Evolutionary conservation across 202 grass and related monocot genomes (phyloP), one percentile per base, ranked within the genome.

Genomic region (Musa balbisiana): DNA sequence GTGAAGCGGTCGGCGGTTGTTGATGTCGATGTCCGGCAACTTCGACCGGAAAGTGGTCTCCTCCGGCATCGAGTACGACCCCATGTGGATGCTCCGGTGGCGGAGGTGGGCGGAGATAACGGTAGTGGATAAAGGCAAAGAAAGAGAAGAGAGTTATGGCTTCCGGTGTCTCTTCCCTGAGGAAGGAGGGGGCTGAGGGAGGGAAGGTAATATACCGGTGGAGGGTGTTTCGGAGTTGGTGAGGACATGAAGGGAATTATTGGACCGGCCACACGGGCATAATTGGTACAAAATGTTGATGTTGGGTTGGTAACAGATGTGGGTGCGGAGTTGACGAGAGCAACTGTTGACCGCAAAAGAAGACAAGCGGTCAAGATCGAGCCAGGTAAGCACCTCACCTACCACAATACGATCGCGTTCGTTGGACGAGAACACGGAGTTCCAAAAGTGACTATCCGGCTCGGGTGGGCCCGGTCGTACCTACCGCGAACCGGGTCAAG

Each of bases 31-130:
- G 49, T 71, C 49, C 68, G 68, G 68, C 8, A 71, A 20, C 49
- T 71, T 71, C 10, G 68, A 71, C 68, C 68, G 68, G 68, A 71
- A 71, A 51, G 51, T 71, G 16, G 68, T 71, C 68, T 71, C 68
- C 15, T 71, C 68, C 11, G 62, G 22, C 62, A 64, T 12, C 62
- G 62, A 64, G 10, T 60, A 60, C 14, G 56, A 19, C 3, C 62
- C 62, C 62, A 64, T 64, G 62, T 23, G 11, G 62, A 64, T 12
- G 53, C 53, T 54, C 53, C 53, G 11, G 53, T 54, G 11, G 13
- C 53, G 11, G 53, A 15, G 53, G 11, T 3, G 53, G 11, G 53
- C 53, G 53, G 9, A 8, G 6, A 20, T 43, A 43, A 43, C 4
- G 33, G 56, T 60, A 9, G 56, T 1, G 13, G 56, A n/a, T 60